Conservation (phyloP, 2,329 filamentous ascomycete species). For the Simplicillium sp. region DNA sequence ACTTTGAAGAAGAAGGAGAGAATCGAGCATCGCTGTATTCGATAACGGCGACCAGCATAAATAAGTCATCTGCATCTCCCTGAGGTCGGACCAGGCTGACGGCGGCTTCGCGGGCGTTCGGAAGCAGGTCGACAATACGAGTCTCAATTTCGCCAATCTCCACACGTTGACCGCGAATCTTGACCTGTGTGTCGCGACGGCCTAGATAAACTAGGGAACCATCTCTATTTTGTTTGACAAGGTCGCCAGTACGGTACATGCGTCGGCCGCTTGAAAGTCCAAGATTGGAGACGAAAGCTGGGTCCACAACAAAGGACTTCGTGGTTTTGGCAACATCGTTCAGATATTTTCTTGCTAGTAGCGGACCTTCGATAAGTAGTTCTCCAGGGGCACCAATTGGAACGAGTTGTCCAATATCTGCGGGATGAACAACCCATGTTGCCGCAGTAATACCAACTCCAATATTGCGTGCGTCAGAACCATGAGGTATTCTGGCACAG, state of each 20-base stretch:
- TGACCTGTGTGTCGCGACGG: slow-evolving; percentile 6
- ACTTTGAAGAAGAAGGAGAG: too few relatives aligned
- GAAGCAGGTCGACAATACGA: not conserved
- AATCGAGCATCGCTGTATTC: too few relatives aligned
- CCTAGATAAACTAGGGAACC: slow-evolving; percentile 6
- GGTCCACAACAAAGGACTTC: not conserved
- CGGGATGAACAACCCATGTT: not conserved
- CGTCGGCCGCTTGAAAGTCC: not conserved
- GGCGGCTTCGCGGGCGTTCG: too few relatives aligned
- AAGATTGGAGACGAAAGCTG: not conserved
- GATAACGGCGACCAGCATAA: too few relatives aligned
- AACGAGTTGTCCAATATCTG: not conserved
- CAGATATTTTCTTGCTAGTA: not conserved
- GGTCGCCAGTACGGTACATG: not conserved
- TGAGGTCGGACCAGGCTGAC: too few relatives aligned
- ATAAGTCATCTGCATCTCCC: too few relatives aligned
- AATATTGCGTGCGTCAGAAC: too few relatives aligned
- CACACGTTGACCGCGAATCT: slow-evolving; percentile 7
- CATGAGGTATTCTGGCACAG: too few relatives aligned
- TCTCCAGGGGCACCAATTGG: not conserved
- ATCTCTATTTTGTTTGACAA: not conserved
- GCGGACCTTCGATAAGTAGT: not conserved
- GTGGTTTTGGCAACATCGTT: not conserved
- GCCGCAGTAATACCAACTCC: too few relatives aligned
- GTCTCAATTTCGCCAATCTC: slow-evolving; percentile 8